Conservation (phyloP, 1,284 basidiomycete genomes). For the Trichosporon faecale region DNA sequence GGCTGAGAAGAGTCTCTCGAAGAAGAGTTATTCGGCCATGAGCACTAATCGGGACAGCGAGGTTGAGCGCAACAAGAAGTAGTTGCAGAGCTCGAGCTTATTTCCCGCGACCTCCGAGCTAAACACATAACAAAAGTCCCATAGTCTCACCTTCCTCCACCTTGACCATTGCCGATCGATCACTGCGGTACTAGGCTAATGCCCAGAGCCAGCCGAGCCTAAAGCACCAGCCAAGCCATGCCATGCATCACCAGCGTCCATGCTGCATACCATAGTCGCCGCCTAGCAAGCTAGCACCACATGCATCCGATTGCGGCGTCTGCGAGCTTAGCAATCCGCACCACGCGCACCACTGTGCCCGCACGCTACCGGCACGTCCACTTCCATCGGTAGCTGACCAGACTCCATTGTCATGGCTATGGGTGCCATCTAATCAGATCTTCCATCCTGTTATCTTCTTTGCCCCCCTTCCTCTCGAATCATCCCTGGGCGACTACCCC, state of each 20-base stretch:
- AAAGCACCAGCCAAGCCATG: too few relatives aligned
- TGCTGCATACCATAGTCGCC: neutral
- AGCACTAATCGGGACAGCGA: neutral
- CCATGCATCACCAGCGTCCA: neutral
- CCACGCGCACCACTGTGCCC: neutral
- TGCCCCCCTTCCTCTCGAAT: neutral
- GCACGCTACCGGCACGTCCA: neutral
- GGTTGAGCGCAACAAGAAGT: neutral
- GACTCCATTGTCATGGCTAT: neutral
- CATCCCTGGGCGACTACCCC: neutral
- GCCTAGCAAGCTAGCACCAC: neutral
- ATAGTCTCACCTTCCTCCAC: neutral
- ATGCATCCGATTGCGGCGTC: neutral
- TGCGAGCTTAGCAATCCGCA: neutral
- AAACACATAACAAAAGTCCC: neutral
- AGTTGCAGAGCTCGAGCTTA: neutral
- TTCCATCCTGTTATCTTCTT: neutral
- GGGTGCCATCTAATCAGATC: slow-evolving; percentile 1
- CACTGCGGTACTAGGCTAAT: neutral
- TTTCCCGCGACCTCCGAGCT: neutral
- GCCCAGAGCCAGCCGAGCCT: too few relatives aligned
- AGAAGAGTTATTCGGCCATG: slow-evolving; percentile 7
- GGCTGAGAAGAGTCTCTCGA: too few relatives aligned
- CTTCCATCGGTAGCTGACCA: too few relatives aligned
- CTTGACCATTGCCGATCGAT: neutral